Evolutionary conservation across 371 early-diverging fungal species (phyloP), one percentile per base, ranked within the genome.

Genomic region (Mortierella sp.): DNA sequence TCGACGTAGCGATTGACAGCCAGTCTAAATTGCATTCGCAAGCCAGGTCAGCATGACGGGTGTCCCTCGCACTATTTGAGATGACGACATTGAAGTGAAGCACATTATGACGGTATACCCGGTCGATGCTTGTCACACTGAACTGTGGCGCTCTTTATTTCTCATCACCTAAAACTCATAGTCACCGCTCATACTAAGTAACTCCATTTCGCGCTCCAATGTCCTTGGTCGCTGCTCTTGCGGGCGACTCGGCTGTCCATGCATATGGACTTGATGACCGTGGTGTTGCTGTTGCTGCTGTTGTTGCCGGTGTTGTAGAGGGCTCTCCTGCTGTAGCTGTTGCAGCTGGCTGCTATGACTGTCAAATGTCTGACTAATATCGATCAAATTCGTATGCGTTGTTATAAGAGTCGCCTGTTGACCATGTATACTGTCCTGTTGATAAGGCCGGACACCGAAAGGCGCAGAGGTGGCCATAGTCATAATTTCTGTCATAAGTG

Each of bases 1-100:
- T n/a, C n/a, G n/a, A n/a, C n/a, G n/a, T n/a, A n/a, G n/a, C n/a
- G n/a, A n/a, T n/a, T n/a, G n/a, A n/a, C n/a, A n/a, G n/a, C n/a
- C n/a, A n/a, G n/a, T n/a, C n/a, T n/a, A n/a, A n/a, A n/a, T n/a
- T n/a, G n/a, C n/a, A n/a, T n/a, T n/a, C n/a, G n/a, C n/a, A n/a
- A n/a, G n/a, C n/a, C n/a, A n/a, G n/a, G n/a, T n/a, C n/a, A n/a
- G n/a, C n/a, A n/a, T n/a, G n/a, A 56, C 21, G 65, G 82, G 72
- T 84, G 83, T 28, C 83, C 84, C 24, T 80, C 85, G 11, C 83
- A 81, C n/a, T 6, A n/a, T 21, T 21, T 43, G 43, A 17, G 43
- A n/a, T 43, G 43, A 43, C 6, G 19, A 21, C 43, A 9, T 28
- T n/a, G n/a, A n/a, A n/a, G n/a, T n/a, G n/a, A n/a, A n/a, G n/a